These are phyloP conservation scores for Talaromyces atroroseus DNA, from an alignment of 2,329 filamentous ascomycete species.

Conservation along the genomic window DNA sequence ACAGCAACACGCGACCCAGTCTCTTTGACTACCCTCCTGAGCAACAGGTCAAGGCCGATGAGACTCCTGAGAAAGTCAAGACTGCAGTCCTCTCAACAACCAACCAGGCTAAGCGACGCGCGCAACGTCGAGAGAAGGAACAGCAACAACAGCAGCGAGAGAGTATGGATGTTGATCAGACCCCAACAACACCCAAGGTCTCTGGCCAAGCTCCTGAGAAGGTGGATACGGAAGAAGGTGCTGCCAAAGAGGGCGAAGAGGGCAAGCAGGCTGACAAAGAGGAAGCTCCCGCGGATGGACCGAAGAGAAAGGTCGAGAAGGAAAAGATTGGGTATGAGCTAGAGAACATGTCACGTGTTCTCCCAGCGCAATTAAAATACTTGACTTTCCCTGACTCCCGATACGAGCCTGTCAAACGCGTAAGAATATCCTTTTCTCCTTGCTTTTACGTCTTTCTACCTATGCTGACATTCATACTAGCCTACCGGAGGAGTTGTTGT, in stretches of 20 bases:
- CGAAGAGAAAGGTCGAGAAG: slow-evolving; percentile 88
- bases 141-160: slow-evolving; percentile 67
- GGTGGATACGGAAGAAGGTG: slow-evolving; percentile 64
- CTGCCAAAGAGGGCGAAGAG: slow-evolving; percentile 60
- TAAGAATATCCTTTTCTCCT: slow-evolving; percentile 40
- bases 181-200: slow-evolving; percentile 67
- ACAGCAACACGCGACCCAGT: slow-evolving; percentile 89
- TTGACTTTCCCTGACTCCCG: slow-evolving; percentile 86
- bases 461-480: slow-evolving; percentile 48
- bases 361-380: slow-evolving; percentile 90
- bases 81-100: slow-evolving; percentile 95
- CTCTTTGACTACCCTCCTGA: slow-evolving; percentile 98
- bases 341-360: slow-evolving; percentile 92
- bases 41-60: slow-evolving; percentile 89
- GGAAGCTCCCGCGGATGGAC: slow-evolving; percentile 48
- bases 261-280: slow-evolving; percentile 49
- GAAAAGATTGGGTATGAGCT: slow-evolving; percentile 96
- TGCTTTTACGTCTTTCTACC: not conserved
- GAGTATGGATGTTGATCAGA: slow-evolving; percentile 90
- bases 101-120: slow-evolving; percentile 90
- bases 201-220: slow-evolving; percentile 62
- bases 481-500: slow-evolving; percentile 90
- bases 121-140: slow-evolving; percentile 79
- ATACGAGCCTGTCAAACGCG: slow-evolving; percentile 91
- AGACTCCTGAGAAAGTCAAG: slow-evolving; percentile 87